phyloP scores from a whole-genome alignment of 768 basidiomycete species.

The Dictyophora rubrovolvata region DNA sequence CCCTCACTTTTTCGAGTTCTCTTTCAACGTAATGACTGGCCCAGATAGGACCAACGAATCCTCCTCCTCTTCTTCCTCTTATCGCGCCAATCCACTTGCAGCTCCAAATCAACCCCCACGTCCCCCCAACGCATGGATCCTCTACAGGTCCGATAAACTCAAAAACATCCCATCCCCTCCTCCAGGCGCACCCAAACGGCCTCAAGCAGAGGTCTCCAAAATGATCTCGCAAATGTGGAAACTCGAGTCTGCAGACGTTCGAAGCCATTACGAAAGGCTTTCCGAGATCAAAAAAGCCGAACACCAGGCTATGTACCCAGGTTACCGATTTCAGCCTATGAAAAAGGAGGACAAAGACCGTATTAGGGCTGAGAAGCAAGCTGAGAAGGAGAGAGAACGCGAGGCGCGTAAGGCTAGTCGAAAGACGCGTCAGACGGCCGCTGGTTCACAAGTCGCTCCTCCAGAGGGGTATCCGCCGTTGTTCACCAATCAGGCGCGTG shows the following conservation, averaged over 20 bases:
- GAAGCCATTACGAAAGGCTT: conserved; percentile 36
- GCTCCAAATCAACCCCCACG: conserved; percentile 38
- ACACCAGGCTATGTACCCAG: conserved; percentile 42
- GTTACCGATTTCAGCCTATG: conserved; percentile 47
- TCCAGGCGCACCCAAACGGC: conserved; percentile 25
- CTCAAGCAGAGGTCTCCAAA: conserved; percentile 59
- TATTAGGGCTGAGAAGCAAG: conserved; percentile 29
- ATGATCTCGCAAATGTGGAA: conserved; percentile 57
- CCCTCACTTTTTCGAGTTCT: background rate
- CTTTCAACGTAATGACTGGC: background rate
- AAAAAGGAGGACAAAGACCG: conserved; percentile 42
- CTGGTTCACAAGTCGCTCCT: background rate
- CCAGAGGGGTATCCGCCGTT: background rate
- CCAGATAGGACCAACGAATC: background rate
- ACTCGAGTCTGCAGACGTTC: conserved; percentile 37
- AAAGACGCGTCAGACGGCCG: conserved; percentile 1
- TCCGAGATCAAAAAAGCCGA: conserved; percentile 31
- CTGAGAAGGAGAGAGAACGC: conserved; percentile 28
- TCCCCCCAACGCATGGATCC: conserved; percentile 76
- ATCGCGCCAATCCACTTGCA: conserved; percentile 1
- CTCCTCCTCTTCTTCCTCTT: background rate
- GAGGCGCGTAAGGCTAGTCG: conserved; percentile 15
- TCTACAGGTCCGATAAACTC: conserved; percentile 60
- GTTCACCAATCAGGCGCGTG: conserved; percentile 15
- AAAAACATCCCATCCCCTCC: conserved; percentile 28